Base-by-base conservation (phyloP, 2,329 filamentous ascomycete species). In the Xylaria sp. region DNA sequence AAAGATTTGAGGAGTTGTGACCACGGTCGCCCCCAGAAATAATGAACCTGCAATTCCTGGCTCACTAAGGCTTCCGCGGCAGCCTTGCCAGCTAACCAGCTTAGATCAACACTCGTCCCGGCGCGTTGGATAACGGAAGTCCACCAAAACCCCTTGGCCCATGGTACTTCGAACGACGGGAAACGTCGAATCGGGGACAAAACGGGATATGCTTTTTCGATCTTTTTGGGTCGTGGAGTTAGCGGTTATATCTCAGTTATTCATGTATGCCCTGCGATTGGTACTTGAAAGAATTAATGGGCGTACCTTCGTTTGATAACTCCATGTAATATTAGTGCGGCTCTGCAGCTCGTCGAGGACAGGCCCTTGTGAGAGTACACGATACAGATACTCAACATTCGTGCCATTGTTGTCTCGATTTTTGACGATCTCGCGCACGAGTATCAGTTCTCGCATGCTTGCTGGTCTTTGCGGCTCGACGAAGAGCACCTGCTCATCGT, bases 41-140 rank as follows among this genome's bases (percentile, higher is more conserved):
- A 25, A 10, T 7, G 15, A 55, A 2, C 2, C 3, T 2, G 1
- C 25, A 20, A 18, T 12, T 73, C 43, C 5, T 68, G 68, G 9
- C 68, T 68, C 1, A 75, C 56, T 18, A 76, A 36, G 18, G 73
- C 72, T 33, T 75, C 62, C 2, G 74, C 75, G 10, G 72, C 74
- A 46, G 74, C 68, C 36, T 72, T 72, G 31, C 75, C 75, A 13
- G 74, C 73, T 6, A 76, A 49, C 72, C 75, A 76, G 57, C 72
- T 77, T 48, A 73, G 56, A 59, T 77, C 75, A 10, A 76, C 59
- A 1, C 72, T 74, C 13, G 70, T 72, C 13, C 72, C 72, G 6
- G 74, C 64, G 12, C 61, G 61, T 52, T 75, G 68, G 59, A 76
- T 74, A 36, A 72, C 56, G 0, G 73, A 72, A 25, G 75, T 76